Base-by-base conservation (phyloP, 306 rosid genomes). In the Lablab purpureus region DNA sequence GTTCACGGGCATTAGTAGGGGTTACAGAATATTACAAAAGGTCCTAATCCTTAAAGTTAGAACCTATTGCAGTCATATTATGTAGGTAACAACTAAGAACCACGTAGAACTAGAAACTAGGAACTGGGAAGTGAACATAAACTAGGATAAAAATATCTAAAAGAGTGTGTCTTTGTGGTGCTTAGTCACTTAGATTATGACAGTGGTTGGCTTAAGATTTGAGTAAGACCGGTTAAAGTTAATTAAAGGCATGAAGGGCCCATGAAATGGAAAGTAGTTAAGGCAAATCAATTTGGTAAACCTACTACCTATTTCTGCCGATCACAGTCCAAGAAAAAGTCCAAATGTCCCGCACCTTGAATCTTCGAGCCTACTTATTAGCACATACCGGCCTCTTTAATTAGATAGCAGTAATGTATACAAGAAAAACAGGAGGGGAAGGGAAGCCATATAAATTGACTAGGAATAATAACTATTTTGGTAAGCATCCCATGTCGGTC, bases 241-340 rank as follows among this genome's bases (percentile, higher is more conserved):
- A 40, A 70, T 50, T 40, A 40, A 70, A 85, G 52, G 21, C 19
- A 27, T 4, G 0, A 21, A 30, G 83, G 88, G 51, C 27, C 82
- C 83, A 62, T 71, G 30, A 75, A 74, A 76, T 50, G 60, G 59
- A 73, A 37, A 73, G 90, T 80, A 30, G 91, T 84, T 89, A 81
- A 71, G 82, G 64, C 74, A 85, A 82, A 83, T 89, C 50, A 89
- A 86, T 89, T 89, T 45, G 81, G 71, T 84, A 82, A 34, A 89
- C 91, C 90, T 74, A 85, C 91, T 85, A 64, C 83, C 77, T 71
- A 68, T 47, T 71, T 60, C n/a, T 62, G 71, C 5, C 14, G 9
- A 71, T 46, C 45, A 58, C 25, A 51, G 46, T 80, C 77, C 2
- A 55, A 63, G 18, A 46, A 14, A 41, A 72, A 70, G 73, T 77